Conservation (phyloP, 2,329 filamentous ascomycete species). For the Xylariaceae sp. region DNA sequence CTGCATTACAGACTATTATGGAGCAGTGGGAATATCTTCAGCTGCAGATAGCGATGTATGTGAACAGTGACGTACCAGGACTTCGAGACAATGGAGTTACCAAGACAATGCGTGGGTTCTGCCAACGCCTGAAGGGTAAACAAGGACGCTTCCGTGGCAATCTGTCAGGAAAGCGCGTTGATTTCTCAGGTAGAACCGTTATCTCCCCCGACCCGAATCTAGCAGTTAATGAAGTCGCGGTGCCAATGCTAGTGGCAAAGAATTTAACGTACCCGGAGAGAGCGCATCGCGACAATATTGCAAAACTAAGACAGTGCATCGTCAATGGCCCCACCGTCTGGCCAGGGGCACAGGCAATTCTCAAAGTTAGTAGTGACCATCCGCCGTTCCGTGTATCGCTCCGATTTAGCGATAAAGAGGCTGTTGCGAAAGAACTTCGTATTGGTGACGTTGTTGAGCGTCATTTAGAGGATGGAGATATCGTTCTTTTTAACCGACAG, state of each 20-base stretch:
- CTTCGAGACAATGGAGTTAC: slow-evolving; percentile 87
- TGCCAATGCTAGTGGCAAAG: slow-evolving; percentile 90
- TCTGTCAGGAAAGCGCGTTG: slow-evolving; percentile 95
- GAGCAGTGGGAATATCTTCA: slow-evolving; percentile 99
- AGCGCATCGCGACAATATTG: slow-evolving; percentile 82
- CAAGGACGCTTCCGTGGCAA: slow-evolving; percentile 97
- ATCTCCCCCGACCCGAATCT: slow-evolving; percentile 97
- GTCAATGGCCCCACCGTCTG: slow-evolving; percentile 77
- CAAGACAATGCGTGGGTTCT: slow-evolving; percentile 93
- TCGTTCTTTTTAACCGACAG: slow-evolving; percentile 97
- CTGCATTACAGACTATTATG: slow-evolving; percentile 87
- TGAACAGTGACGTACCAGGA: slow-evolving; percentile 94
- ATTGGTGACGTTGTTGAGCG: slow-evolving; percentile 91
- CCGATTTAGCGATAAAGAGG: slow-evolving; percentile 73
- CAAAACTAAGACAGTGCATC: slow-evolving; percentile 77
- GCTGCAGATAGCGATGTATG: slow-evolving; percentile 94
- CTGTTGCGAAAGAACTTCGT: slow-evolving; percentile 74
- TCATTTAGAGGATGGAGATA: slow-evolving; percentile 92
- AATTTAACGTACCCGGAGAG: slow-evolving; percentile 95
- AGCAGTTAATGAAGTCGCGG: slow-evolving; percentile 89
- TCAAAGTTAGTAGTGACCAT: slow-evolving; percentile 66
- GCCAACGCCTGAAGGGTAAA: slow-evolving; percentile 94
- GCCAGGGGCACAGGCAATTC: slow-evolving; percentile 85
- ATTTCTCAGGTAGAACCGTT: slow-evolving; percentile 96
- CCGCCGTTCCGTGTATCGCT: slow-evolving; percentile 70